Evolutionary conservation across 1,284 basidiomycete species (phyloP), one percentile per base, ranked within the genome.

Genomic region (Cryptococcus depauperatus): DNA sequence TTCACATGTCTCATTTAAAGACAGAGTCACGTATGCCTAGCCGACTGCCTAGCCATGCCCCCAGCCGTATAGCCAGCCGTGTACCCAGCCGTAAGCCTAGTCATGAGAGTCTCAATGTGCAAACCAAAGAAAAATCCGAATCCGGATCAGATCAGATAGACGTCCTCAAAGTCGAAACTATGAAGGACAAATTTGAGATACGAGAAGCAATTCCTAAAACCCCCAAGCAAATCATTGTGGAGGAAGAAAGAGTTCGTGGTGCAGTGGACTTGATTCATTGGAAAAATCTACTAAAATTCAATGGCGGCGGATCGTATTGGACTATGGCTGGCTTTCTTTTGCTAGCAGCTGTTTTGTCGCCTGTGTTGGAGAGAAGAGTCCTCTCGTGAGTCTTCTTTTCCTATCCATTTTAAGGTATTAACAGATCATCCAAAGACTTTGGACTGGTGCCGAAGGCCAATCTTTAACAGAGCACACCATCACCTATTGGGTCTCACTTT

Each of bases 161-260:
- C 34, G 78, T 77, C 1, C 33, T 41, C 1, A 27, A 45, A 19
- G 27, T 37, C 25, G 40, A 33, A 4, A 22, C 33, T 3, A 18
- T 37, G 16, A 46, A 43, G 30, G 26, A 46, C 3, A 21, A 21
- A 2, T 62, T 58, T 32, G 53, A 56, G 18, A 39, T 63, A 37
- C 50, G 48, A 26, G 51, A 54, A 25, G 45, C 46, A 1, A 39
- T 48, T 3, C 40, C 52, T 6, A 77, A 79, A 50, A 65, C 78
- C 0, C 83, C 84, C 0, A 75, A 84, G 39, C 91, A 90, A 68
- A 75, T 93, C 18, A 73, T 93, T 18, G 84, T 91, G 59, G 90
- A 93, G 56, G 90, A 93, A 66, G 79, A 79, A 44, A 77, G 85
- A 10, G 86, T 83, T 0, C 81, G 55, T 26, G 90, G 90, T 1